Evolutionary conservation across 1,284 basidiomycete species (phyloP), one percentile per base, ranked within the genome.

Genomic region (Ganoderma lucidum): DNA sequence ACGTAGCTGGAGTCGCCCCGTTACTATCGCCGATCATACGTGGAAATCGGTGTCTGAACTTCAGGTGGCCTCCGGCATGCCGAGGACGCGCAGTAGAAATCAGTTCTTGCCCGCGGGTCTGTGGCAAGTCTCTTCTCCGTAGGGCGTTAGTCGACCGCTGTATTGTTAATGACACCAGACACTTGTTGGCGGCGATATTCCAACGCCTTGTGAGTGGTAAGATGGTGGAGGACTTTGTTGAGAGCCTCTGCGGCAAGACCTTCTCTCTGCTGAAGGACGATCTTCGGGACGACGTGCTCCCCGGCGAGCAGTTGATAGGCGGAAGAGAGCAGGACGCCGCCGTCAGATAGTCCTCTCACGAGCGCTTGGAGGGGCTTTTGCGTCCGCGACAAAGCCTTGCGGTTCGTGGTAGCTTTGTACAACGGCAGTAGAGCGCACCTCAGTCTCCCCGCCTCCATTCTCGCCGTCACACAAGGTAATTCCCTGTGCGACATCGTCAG

Each of bases 1-100:
- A 70, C 41, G 37, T 62, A 67, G 6, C 41, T n/a, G 9, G 65
- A 64, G 12, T 67, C 65, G 1, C 65, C 62, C 69, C 69, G 3
- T 32, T 1, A 61, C 69, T 70, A 17, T 65, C 42, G 1, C 66
- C 66, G 1, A 44, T 51, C 23, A 65, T 0, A 59, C 42, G 59
- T 41, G 28, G 30, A 45, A 30, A 35, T 70, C 8, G 6, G 2
- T 62, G 3, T 37, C n/a, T 32, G n/a, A 59, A 63, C 32, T 53
- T 51, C 12, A 23, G 2, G 23, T 69, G 30, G 23, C 44, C 14
- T 63, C 23, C 5, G 14, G 14, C 62, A 63, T 39, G 2, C 68
- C 68, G 32, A 69, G 64, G 0, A 60, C 17, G 2, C 51, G 17
- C 6, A 69, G 45, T 3, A 44, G n/a, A 2, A 19, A 39, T 2